Conservation (phyloP, 2,329 filamentous ascomycete species). For the Neofusicoccum cordaticola region DNA sequence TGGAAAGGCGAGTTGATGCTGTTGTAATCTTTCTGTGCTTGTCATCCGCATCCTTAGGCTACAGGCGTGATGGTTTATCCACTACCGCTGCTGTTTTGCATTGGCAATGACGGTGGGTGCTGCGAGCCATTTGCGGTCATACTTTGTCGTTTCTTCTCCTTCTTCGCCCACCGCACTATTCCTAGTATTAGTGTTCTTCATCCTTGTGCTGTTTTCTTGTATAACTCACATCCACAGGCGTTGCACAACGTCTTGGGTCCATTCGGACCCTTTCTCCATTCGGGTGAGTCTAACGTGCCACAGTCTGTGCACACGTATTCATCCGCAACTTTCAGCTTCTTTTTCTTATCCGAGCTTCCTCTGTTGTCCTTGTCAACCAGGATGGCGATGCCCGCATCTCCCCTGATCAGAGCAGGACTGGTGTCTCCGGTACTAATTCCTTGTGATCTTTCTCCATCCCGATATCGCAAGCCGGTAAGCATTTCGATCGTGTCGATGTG, state of each 20-base stretch:
- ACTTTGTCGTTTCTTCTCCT: constrained; percentile 68
- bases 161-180: constrained; percentile 60
- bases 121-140: background rate
- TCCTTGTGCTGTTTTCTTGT: background rate
- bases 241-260: constrained; percentile 96
- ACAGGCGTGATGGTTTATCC: background rate
- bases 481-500: constrained; percentile 90
- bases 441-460: constrained; percentile 81
- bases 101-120: constrained; percentile 11
- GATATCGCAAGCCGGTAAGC: constrained; percentile 82
- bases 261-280: constrained; percentile 91
- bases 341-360: constrained; percentile 71
- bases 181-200: constrained; percentile 15
- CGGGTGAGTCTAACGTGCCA: constrained; percentile 88
- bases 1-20: background rate
- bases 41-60: background rate
- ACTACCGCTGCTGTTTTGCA: constrained; percentile 17
- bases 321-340: constrained; percentile 75
- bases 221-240: constrained; percentile 74
- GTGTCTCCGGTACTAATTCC: constrained; percentile 84
- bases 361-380: constrained; percentile 73
- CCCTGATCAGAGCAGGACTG: constrained; percentile 77
- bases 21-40: background rate
- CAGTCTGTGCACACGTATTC: constrained; percentile 97
- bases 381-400: constrained; percentile 83